Evolutionary conservation across 176 grass and related monocot species (phyloP).

Genomic region (Olyra latifolia): DNA sequence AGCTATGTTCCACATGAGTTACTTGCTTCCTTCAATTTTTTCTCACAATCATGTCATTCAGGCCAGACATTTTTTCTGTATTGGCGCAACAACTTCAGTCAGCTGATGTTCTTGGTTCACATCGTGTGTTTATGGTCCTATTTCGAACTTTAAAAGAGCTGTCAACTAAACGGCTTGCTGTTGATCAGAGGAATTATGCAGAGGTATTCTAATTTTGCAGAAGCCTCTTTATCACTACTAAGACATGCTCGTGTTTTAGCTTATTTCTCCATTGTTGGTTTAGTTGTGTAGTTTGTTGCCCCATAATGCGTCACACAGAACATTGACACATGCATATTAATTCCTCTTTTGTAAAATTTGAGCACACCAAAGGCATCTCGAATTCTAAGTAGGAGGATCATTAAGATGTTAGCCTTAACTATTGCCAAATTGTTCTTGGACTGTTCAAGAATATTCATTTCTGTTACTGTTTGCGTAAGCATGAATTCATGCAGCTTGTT

Average conservation of each 20-base stretch:
- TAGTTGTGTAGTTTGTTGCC: neutral
- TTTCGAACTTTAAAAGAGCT: slow-evolving; percentile 98
- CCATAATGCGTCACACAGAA: neutral
- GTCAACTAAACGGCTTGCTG: slow-evolving; percentile 87
- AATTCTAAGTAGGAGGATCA: neutral
- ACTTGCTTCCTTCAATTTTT: slow-evolving; percentile 12
- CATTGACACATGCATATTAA: slow-evolving; percentile 23
- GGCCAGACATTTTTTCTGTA: slow-evolving; percentile 82
- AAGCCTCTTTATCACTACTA: slow-evolving; percentile 8
- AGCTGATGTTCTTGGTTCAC: slow-evolving; percentile 86
- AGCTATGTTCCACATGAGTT: slow-evolving; percentile 23
- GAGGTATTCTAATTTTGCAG: slow-evolving; percentile 61
- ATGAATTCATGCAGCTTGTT: slow-evolving; percentile 11
- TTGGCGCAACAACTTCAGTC: slow-evolving; percentile 85
- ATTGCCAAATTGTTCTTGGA: slow-evolving; percentile 16
- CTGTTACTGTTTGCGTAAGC: slow-evolving; percentile 3
- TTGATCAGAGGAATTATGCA: slow-evolving; percentile 79
- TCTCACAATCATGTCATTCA: slow-evolving; percentile 45
- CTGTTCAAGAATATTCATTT: slow-evolving; percentile 17
- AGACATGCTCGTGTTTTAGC: slow-evolving; percentile 2
- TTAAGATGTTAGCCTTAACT: slow-evolving; percentile 16
- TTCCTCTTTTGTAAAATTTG: neutral
- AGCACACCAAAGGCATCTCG: slow-evolving; percentile 14
- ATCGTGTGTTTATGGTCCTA: slow-evolving; percentile 84
- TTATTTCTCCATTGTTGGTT: neutral